These are phyloP conservation scores for Nigrograna mackinnonii DNA, from an alignment of 2,329 filamentous ascomycete species.

Conservation along the genomic window DNA sequence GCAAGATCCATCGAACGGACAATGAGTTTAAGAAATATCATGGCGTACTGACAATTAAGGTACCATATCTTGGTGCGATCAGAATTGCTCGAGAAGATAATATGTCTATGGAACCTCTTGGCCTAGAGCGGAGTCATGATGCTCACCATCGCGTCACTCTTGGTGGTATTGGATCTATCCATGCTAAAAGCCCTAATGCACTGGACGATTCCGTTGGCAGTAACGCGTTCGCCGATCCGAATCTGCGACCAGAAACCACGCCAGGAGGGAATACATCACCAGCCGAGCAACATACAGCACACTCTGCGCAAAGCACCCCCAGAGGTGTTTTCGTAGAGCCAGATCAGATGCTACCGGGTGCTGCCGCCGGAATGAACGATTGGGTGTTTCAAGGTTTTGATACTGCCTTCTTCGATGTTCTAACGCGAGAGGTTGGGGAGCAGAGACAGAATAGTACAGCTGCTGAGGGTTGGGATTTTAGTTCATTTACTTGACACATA, in stretches of 20 bases:
- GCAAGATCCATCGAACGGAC: neutral
- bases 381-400: neutral
- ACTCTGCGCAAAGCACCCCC: neutral
- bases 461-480: neutral
- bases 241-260: neutral
- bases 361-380: neutral
- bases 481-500: neutral
- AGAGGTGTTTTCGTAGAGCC: neutral
- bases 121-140: neutral
- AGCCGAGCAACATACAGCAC: neutral
- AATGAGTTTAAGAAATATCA: neutral
- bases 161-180: constrained; percentile 1
- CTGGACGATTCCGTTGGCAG: neutral
- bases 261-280: neutral
- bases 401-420: neutral
- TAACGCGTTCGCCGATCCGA: neutral
- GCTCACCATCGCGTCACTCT: neutral
- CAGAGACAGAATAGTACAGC: neutral
- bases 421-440: neutral
- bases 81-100: neutral
- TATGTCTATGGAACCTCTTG: neutral
- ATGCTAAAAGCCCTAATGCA: neutral
- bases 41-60: neutral
- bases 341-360: neutral
- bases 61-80: neutral